These are phyloP conservation scores for Prunus kanzakura DNA, from an alignment of 306 rosid genomes.

Conservation along the genomic window DNA sequence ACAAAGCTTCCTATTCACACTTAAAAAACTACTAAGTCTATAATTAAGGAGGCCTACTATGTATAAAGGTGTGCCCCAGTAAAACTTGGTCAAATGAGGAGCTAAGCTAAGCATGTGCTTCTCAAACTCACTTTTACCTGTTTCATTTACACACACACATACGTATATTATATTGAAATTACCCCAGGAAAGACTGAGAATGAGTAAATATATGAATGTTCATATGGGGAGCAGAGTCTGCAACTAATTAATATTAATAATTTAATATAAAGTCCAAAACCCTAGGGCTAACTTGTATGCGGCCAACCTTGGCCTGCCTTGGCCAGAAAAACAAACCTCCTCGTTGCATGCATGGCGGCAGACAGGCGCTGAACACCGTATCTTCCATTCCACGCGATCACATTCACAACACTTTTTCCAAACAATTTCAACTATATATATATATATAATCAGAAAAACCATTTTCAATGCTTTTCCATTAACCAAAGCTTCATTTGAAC, in stretches of 20 bases:
- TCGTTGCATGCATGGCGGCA: conserved; percentile 63
- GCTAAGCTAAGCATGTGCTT: neutral
- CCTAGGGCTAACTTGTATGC: neutral
- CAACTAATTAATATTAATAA: neutral
- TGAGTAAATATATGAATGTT: neutral
- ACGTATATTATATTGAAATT: neutral
- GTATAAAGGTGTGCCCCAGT: no score
- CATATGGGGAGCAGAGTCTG: neutral
- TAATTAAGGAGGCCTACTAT: no score
- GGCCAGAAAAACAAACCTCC: conserved; percentile 17
- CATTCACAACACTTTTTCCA: conserved; percentile 27
- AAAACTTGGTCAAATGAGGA: neutral
- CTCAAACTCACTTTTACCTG: neutral
- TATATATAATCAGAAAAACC: neutral
- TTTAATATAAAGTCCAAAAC: neutral
- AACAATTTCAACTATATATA: neutral
- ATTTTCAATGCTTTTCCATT: neutral
- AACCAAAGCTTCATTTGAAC: conserved; percentile 12
- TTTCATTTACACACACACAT: no score
- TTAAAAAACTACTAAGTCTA: neutral
- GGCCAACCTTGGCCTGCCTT: neutral
- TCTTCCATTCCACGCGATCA: conserved; percentile 58
- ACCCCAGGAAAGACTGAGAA: neutral
- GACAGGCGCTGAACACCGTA: conserved; percentile 62
- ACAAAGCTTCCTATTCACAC: neutral